Percentiles rank a stretch among this genome's conserved stretches.
Evolutionary conservation across 345 rosid genomes (phyloP).

Genomic region (Citrus inodora): DNA sequence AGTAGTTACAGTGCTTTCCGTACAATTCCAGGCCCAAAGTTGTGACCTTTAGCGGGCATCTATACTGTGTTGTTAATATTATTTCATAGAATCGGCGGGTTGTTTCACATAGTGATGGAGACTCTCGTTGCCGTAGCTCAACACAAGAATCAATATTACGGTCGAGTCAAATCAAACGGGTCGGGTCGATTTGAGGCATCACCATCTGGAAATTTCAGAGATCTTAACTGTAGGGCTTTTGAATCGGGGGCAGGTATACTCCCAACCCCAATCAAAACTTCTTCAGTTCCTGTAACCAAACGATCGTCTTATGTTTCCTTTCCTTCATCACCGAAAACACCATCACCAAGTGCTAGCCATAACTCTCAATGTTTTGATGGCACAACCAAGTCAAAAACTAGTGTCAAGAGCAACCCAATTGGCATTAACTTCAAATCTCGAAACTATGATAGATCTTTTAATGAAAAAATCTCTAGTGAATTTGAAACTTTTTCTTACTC

Average conservation of each 20-base stretch:
- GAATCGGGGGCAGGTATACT: slow-evolving; percentile 73
- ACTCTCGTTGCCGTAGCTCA: slow-evolving; percentile 67
- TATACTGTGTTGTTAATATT: neutral
- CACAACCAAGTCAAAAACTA: slow-evolving; percentile 8
- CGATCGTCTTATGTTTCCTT: slow-evolving; percentile 12
- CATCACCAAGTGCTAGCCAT: slow-evolving; percentile 16
- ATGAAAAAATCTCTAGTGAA: slow-evolving; percentile 31
- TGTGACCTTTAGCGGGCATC: slow-evolving; percentile 23
- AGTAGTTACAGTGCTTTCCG: neutral
- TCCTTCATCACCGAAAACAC: slow-evolving; percentile 28
- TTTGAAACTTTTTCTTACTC: slow-evolving; percentile 44
- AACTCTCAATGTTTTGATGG: slow-evolving; percentile 14
- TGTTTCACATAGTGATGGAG: slow-evolving; percentile 51
- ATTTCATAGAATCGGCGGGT: neutral
- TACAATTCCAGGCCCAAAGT: slow-evolving; percentile 10
- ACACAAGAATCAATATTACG: slow-evolving; percentile 59
- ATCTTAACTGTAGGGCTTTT: slow-evolving; percentile 69
- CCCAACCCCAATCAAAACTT: slow-evolving; percentile 50
- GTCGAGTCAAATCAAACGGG: slow-evolving; percentile 36
- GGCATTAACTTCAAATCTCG: slow-evolving; percentile 34
- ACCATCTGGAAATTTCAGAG: slow-evolving; percentile 54
- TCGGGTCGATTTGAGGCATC: slow-evolving; percentile 46
- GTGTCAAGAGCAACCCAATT: slow-evolving; percentile 47
- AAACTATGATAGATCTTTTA: slow-evolving; percentile 22
- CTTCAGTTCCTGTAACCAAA: slow-evolving; percentile 32